Conservation (phyloP, 805 yeast species). For the Metschnikowia santaceciliae region DNA sequence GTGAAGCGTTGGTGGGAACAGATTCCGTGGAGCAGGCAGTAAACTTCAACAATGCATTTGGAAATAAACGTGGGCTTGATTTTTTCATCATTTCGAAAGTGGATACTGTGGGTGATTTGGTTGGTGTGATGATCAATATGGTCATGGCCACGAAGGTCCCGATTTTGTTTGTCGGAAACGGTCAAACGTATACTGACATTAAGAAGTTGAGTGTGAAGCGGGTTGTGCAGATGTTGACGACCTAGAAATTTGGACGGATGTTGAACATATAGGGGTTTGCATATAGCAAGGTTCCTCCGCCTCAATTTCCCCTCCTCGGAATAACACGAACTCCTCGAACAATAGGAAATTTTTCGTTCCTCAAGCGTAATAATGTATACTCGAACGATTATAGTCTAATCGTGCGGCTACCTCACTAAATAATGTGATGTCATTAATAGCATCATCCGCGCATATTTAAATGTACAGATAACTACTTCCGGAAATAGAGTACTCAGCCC, state of each 20-base stretch:
- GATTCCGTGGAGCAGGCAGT: slow-evolving; percentile 95
- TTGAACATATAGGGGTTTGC: slow-evolving; percentile 49
- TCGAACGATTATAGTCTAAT: neutral
- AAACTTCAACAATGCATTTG: slow-evolving; percentile 91
- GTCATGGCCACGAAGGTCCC: slow-evolving; percentile 96
- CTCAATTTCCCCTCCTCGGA: neutral
- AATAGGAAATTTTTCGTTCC: neutral
- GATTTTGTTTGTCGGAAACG: slow-evolving; percentile 91
- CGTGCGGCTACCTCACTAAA: neutral
- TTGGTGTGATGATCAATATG: slow-evolving; percentile 96
- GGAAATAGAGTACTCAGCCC: neutral
- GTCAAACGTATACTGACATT: slow-evolving; percentile 93
- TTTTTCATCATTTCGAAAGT: slow-evolving; percentile 92
- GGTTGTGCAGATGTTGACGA: slow-evolving; percentile 84
- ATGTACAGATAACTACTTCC: neutral
- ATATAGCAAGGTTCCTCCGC: too few species aligned
- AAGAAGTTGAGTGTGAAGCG: slow-evolving; percentile 86
- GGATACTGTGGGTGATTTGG: slow-evolving; percentile 95
- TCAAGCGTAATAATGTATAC: neutral
- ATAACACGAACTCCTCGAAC: neutral
- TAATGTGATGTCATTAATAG: neutral
- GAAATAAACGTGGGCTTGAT: slow-evolving; percentile 73
- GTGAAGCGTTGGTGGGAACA: slow-evolving; percentile 96
- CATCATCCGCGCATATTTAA: neutral
- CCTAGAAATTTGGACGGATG: slow-evolving; percentile 65